These are phyloP conservation scores for Xylariaceae sp. DNA, from an alignment of 2,329 filamentous ascomycete genomes.

Conservation along the genomic window DNA sequence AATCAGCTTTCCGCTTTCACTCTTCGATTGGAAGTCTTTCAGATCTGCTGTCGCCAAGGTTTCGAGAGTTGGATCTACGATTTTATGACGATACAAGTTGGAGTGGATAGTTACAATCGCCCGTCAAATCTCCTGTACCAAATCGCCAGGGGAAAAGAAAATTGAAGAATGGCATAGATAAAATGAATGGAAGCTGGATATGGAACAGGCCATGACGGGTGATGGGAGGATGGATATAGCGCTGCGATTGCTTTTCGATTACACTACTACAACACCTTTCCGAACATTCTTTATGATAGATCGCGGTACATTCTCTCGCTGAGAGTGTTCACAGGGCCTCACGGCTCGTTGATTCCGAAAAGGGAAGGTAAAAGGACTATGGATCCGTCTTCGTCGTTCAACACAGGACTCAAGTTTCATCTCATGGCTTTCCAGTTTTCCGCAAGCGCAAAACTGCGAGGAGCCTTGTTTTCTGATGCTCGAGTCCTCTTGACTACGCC, in stretches of 20 bases:
- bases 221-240: slow-evolving; percentile 24
- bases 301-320: slow-evolving; percentile 13
- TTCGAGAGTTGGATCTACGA: slow-evolving; percentile 23
- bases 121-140: slow-evolving; percentile 25
- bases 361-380: neutral
- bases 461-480: neutral
- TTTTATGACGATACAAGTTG: slow-evolving; percentile 26
- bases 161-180: neutral
- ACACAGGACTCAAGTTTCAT: neutral
- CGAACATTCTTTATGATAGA: slow-evolving; percentile 22
- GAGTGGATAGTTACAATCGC: slow-evolving; percentile 17
- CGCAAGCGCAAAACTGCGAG: neutral
- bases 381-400: slow-evolving; percentile 1
- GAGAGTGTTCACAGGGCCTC: slow-evolving; percentile 23
- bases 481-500: neutral
- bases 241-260: slow-evolving; percentile 18
- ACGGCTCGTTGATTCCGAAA: slow-evolving; percentile 27
- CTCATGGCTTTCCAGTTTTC: neutral
- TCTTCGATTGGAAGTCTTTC: slow-evolving; percentile 18
- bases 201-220: slow-evolving; percentile 18
- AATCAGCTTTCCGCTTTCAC: slow-evolving; percentile 8
- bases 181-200: slow-evolving; percentile 23
- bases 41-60: slow-evolving; percentile 7
- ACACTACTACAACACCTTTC: slow-evolving; percentile 11
- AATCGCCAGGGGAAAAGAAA: slow-evolving; percentile 6